Percentiles rank a stretch among this genome's conserved stretches.
Evolutionary conservation across 2,329 filamentous ascomycete genomes (phyloP).

Genomic region (Beauveria pseudobassiana): DNA sequence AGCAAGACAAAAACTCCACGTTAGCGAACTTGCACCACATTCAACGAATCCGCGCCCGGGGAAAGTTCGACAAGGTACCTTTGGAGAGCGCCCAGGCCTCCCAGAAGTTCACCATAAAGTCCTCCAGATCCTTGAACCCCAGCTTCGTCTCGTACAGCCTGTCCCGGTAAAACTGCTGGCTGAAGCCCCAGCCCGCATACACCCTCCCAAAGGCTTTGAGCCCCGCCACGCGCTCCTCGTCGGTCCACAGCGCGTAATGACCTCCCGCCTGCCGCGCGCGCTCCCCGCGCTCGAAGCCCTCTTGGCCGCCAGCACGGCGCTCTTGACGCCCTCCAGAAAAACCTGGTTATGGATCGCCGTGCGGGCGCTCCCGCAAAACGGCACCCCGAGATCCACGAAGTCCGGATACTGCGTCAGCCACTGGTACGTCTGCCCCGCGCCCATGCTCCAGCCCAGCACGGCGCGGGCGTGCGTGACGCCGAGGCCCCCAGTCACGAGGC

Average conservation of each 20-base stretch:
- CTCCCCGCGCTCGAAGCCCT: conserved; percentile 43
- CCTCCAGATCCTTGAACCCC: conserved; percentile 60
- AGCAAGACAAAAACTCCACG: no score
- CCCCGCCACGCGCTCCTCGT: conserved; percentile 31
- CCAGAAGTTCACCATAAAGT: conserved; percentile 71
- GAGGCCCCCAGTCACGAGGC: conserved; percentile 32
- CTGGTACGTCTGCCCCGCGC: conserved; percentile 46
- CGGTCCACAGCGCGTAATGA: conserved; percentile 26
- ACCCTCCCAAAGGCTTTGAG: conserved; percentile 66
- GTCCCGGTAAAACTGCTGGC: conserved; percentile 69
- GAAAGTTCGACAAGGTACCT: conserved; percentile 10
- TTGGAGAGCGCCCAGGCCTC: conserved; percentile 66
- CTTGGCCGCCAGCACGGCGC: conserved; percentile 35
- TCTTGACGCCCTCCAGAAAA: conserved; percentile 47
- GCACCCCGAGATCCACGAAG: conserved; percentile 38
- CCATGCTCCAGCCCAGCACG: conserved; percentile 51
- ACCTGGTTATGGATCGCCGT: conserved; percentile 46
- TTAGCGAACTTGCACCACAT: no score
- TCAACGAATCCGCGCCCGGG: no score
- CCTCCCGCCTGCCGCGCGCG: conserved; percentile 19
- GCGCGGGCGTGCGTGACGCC: conserved; percentile 35
- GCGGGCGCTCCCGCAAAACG: conserved; percentile 42
- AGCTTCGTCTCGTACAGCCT: conserved; percentile 58
- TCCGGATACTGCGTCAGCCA: conserved; percentile 41
- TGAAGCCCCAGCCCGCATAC: conserved; percentile 78